A percentile compares a stretch with the other conserved stretches of the same genome.
Conservation (phyloP, 306 rosid species). For the Carpinus fangiana region DNA sequence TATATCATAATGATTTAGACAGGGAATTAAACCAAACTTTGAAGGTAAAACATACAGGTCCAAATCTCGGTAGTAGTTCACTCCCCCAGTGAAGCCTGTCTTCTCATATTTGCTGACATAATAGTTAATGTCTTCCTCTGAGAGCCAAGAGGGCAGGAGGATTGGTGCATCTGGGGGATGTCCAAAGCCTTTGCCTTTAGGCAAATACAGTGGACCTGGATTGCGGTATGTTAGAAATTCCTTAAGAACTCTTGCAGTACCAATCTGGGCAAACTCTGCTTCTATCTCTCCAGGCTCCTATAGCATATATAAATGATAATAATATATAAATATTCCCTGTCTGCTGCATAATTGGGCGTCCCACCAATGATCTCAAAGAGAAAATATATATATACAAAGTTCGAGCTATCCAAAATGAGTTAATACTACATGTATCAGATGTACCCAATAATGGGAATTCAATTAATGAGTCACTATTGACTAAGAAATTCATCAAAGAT, state of each 20-base stretch:
- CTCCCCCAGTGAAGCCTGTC: slow-evolving; percentile 65
- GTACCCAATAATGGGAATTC: neutral
- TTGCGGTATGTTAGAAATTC: slow-evolving; percentile 55
- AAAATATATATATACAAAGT: neutral
- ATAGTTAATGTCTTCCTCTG: slow-evolving; percentile 63
- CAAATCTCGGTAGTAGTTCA: slow-evolving; percentile 73
- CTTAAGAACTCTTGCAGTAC: slow-evolving; percentile 58
- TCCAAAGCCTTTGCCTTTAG: slow-evolving; percentile 56
- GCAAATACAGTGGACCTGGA: slow-evolving; percentile 61
- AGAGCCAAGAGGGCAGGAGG: slow-evolving; percentile 62
- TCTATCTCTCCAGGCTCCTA: slow-evolving; percentile 80
- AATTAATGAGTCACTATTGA: neutral
- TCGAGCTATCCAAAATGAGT: no score
- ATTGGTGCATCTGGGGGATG: slow-evolving; percentile 47
- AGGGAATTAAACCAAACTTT: neutral
- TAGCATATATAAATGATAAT: no score
- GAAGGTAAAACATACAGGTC: slow-evolving; percentile 47
- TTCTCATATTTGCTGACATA: slow-evolving; percentile 54
- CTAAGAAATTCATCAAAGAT: neutral
- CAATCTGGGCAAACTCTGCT: slow-evolving; percentile 65
- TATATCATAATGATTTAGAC: neutral
- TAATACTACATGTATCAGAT: neutral
- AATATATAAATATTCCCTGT: no score
- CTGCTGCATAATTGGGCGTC: neutral
- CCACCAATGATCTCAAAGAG: neutral